Evolutionary conservation across 805 yeast species (phyloP).

Genomic region (Groenewaldozyma tartarivorans): DNA sequence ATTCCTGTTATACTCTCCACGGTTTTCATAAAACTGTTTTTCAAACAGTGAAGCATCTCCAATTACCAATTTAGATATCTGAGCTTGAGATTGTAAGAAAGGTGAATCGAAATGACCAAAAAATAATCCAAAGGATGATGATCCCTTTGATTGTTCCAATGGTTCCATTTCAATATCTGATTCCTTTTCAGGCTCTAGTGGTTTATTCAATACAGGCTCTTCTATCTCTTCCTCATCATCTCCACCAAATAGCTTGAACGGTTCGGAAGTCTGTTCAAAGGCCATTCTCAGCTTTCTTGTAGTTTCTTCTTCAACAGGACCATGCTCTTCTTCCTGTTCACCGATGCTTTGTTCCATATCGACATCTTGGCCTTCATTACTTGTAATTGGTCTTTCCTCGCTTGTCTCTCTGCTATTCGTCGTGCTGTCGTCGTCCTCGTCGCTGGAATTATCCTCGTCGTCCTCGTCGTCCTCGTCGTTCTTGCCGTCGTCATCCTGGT

Average conservation of each 20-base stretch:
- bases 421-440: not conserved
- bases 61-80: slow-evolving; percentile 34
- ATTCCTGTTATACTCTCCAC: slow-evolving; percentile 72
- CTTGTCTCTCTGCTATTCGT: not conserved
- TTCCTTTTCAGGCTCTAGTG: too few species aligned
- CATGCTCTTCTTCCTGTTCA: slow-evolving; percentile 4
- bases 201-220: too few species aligned
- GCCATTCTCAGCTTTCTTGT: slow-evolving; percentile 3
- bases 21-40: slow-evolving; percentile 68
- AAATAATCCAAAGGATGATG: slow-evolving; percentile 37
- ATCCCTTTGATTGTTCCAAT: not conserved
- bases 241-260: slow-evolving; percentile 16
- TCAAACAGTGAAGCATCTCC: slow-evolving; percentile 40
- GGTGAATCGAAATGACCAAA: slow-evolving; percentile 83
- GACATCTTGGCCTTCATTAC: slow-evolving; percentile 5
- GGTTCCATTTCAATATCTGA: not conserved
- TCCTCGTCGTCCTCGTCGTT: not conserved
- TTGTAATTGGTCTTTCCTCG: not conserved
- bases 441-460: not conserved
- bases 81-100: slow-evolving; percentile 77
- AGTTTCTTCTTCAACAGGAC: slow-evolving; percentile 6
- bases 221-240: slow-evolving; percentile 9
- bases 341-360: slow-evolving; percentile 2
- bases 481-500: slow-evolving; percentile 19
- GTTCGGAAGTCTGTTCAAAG: slow-evolving; percentile 4